Evolutionary conservation across 257 asterid genomes (phyloP).

Genomic region (Verbena officinalis): DNA sequence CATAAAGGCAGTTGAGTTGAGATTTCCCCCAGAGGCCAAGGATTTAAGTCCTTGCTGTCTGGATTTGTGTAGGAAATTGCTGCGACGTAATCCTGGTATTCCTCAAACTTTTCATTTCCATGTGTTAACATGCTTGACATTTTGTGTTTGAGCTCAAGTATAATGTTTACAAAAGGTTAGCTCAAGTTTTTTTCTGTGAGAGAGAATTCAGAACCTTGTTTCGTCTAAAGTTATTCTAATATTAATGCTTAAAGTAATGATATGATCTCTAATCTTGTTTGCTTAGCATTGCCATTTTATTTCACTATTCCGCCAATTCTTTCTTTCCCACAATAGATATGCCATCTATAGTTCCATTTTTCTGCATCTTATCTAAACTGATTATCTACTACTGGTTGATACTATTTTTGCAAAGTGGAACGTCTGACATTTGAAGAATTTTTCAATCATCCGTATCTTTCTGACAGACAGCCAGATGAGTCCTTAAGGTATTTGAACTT

Average conservation of each 20-base stretch:
- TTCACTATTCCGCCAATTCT: not conserved
- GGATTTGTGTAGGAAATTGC: conserved; percentile 85
- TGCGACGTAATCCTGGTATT: conserved; percentile 90
- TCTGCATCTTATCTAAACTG: not conserved
- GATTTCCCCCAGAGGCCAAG: conserved; percentile 73
- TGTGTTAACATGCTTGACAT: conserved; percentile 16
- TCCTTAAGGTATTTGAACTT: conserved; percentile 48
- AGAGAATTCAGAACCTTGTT: conserved; percentile 14
- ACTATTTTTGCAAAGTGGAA: conserved; percentile 61
- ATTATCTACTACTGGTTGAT: conserved; percentile 22
- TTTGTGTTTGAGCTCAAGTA: conserved; percentile 1
- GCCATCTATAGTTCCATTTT: conserved; percentile 1
- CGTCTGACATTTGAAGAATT: conserved; percentile 95
- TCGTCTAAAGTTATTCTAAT: not conserved
- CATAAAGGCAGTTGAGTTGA: conserved; percentile 69
- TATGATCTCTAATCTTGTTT: too few relatives aligned
- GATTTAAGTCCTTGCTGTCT: conserved; percentile 65
- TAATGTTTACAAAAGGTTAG: not conserved
- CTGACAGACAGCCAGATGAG: conserved; percentile 55
- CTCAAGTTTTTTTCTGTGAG: not conserved
- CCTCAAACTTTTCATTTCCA: conserved; percentile 17
- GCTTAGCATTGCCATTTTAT: too few relatives aligned
- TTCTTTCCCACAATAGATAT: not conserved
- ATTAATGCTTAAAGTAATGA: conserved; percentile 11
- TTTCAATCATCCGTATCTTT: conserved; percentile 89